Percentiles rank a stretch among this genome's conserved stretches.
Conservation (phyloP, 352 stramenopile species). For the Pythium rhizo-oryzae region DNA sequence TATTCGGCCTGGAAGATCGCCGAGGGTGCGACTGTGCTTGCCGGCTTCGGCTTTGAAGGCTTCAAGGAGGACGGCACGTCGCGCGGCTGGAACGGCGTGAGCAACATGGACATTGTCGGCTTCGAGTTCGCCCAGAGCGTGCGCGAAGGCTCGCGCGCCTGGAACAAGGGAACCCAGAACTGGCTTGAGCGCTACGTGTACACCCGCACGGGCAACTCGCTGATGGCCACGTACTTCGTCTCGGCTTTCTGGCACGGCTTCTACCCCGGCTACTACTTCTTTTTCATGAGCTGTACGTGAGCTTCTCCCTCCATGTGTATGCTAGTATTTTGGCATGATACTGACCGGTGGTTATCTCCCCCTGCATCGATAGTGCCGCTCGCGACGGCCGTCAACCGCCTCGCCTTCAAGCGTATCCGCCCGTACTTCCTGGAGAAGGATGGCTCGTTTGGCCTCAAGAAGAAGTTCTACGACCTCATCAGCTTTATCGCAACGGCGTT, state of each 20-base stretch:
- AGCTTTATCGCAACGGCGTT: conserved; percentile 57
- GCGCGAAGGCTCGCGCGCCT: conserved; percentile 87
- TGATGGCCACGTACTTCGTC: conserved; percentile 92
- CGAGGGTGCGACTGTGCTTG: conserved; percentile 82
- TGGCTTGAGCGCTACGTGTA: conserved; percentile 97
- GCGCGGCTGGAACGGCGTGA: conserved; percentile 94
- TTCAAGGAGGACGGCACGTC: conserved; percentile 87
- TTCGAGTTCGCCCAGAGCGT: conserved; percentile 95
- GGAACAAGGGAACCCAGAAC: conserved; percentile 97
- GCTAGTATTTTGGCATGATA: no score
- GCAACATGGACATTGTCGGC: conserved; percentile 96
- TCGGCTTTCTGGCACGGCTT: conserved; percentile 97
- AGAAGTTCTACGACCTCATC: conserved; percentile 63
- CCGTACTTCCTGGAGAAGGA: conserved; percentile 67
- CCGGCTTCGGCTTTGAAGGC: conserved; percentile 93
- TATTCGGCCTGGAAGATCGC: conserved; percentile 96
- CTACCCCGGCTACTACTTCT: conserved; percentile 97
- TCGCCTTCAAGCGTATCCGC: conserved; percentile 66
- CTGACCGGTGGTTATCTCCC: no score
- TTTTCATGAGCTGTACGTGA: conserved; percentile 81
- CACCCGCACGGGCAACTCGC: conserved; percentile 90
- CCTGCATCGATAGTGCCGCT: conserved; percentile 42
- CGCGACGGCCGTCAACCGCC: conserved; percentile 65
- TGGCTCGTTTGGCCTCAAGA: conserved; percentile 41
- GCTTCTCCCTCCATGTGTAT: no score